A percentile compares a stretch with the other conserved stretches of the same genome.
Conservation (phyloP, 345 rosid genomes). For the Kernera saxatilis region DNA sequence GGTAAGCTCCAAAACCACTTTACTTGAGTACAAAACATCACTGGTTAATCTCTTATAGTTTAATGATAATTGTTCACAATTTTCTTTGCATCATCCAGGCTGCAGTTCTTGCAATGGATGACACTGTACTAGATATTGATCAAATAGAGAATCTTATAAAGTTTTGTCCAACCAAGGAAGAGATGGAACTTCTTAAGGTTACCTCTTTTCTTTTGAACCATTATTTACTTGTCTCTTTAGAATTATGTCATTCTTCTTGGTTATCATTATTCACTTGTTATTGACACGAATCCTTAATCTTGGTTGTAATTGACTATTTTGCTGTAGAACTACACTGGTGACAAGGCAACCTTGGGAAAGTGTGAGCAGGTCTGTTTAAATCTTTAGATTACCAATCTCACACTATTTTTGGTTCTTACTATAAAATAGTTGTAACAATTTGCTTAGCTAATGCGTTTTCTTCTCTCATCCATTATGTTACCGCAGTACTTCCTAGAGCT, state of each 20-base stretch:
- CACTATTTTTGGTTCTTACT: background rate
- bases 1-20: constrained; percentile 52
- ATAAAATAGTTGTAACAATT: background rate
- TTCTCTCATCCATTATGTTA: constrained; percentile 21
- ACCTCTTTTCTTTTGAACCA: constrained; percentile 22
- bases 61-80: background rate
- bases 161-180: constrained; percentile 98
- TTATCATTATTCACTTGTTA: constrained; percentile 2
- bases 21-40: background rate
- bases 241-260: constrained; percentile 1
- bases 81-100: constrained; percentile 47
- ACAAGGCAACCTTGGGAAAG: constrained; percentile 78
- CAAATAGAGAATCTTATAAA: constrained; percentile 98
- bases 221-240: background rate
- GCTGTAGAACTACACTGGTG: constrained; percentile 71
- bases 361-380: constrained; percentile 82
- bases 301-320: constrained; percentile 16
- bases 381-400: background rate
- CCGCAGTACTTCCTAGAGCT: constrained; percentile 82
- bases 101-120: constrained; percentile 97
- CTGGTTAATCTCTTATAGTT: background rate
- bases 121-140: constrained; percentile 79
- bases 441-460: background rate
- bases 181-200: constrained; percentile 98
- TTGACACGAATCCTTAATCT: constrained; percentile 4